phyloP scores from a whole-genome alignment of 495 filamentous ascomycete genomes.

The Oleoguttula mirabilis region DNA sequence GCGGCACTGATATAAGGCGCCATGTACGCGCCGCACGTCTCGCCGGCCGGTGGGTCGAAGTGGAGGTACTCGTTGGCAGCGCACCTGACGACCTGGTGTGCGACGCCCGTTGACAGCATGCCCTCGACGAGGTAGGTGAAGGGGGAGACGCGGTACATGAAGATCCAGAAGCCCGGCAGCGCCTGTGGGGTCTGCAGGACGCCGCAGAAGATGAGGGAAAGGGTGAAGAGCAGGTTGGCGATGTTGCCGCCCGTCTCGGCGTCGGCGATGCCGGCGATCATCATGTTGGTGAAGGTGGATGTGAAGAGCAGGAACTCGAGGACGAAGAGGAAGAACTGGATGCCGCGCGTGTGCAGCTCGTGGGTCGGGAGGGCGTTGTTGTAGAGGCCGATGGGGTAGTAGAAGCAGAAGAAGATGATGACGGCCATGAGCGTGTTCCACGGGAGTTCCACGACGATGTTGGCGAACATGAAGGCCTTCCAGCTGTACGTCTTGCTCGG shows the following conservation, averaged over 20 bases:
- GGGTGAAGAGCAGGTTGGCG: conserved; percentile 49
- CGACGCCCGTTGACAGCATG: conserved; percentile 30
- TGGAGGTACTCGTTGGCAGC: conserved; percentile 30
- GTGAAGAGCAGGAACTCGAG: conserved; percentile 34
- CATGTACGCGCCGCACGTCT: conserved; percentile 30
- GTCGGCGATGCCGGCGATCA: conserved; percentile 49
- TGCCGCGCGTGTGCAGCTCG: conserved; percentile 46
- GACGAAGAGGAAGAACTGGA: conserved; percentile 51
- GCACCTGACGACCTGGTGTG: conserved; percentile 29
- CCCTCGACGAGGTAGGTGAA: conserved; percentile 33
- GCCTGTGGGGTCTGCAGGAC: conserved; percentile 26
- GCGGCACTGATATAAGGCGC: conserved; percentile 14
- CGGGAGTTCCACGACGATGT: conserved; percentile 27
- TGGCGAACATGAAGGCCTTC: conserved; percentile 47
- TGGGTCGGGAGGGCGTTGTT: conserved; percentile 50
- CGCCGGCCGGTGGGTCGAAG: conserved; percentile 24
- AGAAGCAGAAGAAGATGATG: conserved; percentile 47
- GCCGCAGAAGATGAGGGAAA: conserved; percentile 37
- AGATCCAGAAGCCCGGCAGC: conserved; percentile 32
- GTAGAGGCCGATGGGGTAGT: conserved; percentile 45
- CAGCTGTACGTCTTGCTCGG: conserved; percentile 75
- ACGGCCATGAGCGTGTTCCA: conserved; percentile 22
- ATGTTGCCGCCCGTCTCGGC: conserved; percentile 52
- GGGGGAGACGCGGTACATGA: conserved; percentile 33
- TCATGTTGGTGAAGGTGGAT: conserved; percentile 53